Evolutionary conservation across 2,329 filamentous ascomycete genomes (phyloP).

Genomic region (Apiospora kogelbergensis): DNA sequence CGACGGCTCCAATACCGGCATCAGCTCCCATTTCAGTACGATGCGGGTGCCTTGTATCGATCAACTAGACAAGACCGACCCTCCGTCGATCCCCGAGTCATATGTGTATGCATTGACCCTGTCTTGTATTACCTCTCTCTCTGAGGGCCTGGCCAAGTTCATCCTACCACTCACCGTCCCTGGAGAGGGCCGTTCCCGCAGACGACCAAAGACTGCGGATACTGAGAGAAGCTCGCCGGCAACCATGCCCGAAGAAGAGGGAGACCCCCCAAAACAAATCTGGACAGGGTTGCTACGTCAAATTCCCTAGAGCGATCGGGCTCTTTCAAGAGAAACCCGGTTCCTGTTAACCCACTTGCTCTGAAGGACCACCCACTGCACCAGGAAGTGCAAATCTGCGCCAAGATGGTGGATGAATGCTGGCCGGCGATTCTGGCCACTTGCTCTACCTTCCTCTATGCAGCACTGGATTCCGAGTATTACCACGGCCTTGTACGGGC

Average conservation of each 20-base stretch:
- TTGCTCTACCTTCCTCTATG: constrained; percentile 92
- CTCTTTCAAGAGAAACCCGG: constrained; percentile 72
- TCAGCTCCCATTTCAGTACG: constrained; percentile 89
- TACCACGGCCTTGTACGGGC: constrained; percentile 90
- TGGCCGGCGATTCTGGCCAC: constrained; percentile 96
- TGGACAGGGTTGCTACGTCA: constrained; percentile 24
- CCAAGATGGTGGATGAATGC: constrained; percentile 82
- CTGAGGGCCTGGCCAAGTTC: constrained; percentile 90
- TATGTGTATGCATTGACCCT: constrained; percentile 90
- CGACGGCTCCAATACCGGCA: constrained; percentile 69
- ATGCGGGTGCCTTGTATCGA: constrained; percentile 88
- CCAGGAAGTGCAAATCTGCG: constrained; percentile 72
- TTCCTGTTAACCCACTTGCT: constrained; percentile 80
- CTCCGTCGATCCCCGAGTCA: constrained; percentile 82
- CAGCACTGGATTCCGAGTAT: constrained; percentile 87
- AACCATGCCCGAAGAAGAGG: constrained; percentile 34
- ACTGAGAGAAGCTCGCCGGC: constrained; percentile 43
- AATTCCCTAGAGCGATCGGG: constrained; percentile 56
- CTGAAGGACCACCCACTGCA: constrained; percentile 72
- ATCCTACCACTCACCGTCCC: constrained; percentile 88
- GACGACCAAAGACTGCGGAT: constrained; percentile 45
- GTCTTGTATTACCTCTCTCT: constrained; percentile 85
- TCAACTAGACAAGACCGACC: constrained; percentile 87
- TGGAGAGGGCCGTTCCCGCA: constrained; percentile 59
- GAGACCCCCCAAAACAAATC: constrained; percentile 31